Evolutionary conservation across 2,329 filamentous ascomycete species (phyloP), one percentile per base, ranked within the genome.

Genomic region (Epichloe bromicola): DNA sequence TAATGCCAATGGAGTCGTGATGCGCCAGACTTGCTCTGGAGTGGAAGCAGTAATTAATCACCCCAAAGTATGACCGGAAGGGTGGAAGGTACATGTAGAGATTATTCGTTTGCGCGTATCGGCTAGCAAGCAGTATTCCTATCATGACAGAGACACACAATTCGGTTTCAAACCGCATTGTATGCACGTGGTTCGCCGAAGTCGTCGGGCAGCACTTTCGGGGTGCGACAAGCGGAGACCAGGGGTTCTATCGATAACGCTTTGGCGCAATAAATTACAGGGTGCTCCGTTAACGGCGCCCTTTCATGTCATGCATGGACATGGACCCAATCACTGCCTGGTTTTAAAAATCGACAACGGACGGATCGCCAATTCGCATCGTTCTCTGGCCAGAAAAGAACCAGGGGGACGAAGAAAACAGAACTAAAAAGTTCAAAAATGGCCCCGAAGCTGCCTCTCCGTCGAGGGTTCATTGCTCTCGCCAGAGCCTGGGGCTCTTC

Each of bases 381-480:
- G 2, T 34, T 46, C 17, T 10, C 15, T 15, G 26, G 6, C 17
- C 12, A 46, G 5, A 37, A 34, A 5, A 7, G 6, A 23, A 23
- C n/a, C n/a, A 3, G 4, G 3, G 2, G 15, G 19, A 19, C 19
- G 3, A 26, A 1, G 6, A 7, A 23, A 36, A 39, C 5, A 33
- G 2, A 19, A 23, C 6, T 3, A 6, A 30, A 38, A 23, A 19
- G 5, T 4, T 0, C 36, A 11, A 46, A 46, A 48, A 74, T 74
- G 71, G 67, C 70, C 55, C 58, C 70, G 56, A 67, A 67, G 56
- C 55, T 66, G 37, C 60, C 68, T 33, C 56, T 71, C 42, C 65
- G 67, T 58, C 63, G 67, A 54, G 68, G 67, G 61, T 61, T 67
- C 61, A 60, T 62, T 15, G 50, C 59, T 45, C 55, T 62, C 50